Base-by-base conservation (phyloP, 495 filamentous ascomycete species). In the Penicillium cosmopolitanum region DNA sequence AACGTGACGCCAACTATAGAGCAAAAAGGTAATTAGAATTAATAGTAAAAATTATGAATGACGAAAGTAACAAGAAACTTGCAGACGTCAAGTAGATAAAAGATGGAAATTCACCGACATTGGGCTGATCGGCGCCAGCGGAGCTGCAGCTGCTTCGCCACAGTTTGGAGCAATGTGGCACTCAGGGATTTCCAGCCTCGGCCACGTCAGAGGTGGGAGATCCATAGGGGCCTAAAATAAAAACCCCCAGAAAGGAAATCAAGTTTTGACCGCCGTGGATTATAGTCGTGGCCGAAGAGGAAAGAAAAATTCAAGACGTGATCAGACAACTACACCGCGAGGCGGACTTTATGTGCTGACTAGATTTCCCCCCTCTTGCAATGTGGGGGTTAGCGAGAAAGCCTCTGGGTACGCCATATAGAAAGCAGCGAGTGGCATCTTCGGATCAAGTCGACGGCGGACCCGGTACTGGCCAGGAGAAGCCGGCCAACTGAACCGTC, bases 91-190 rank as follows among this genome's bases (percentile, higher is more conserved):
- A 60, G 50, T 63, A 66, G 56, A 62, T 62, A 71, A 65, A 70
- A 56, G 53, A 60, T 57, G 42, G 56, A 62, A 69, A 61, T 57
- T 65, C 57, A 66, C 60, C 57, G 56, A 67, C 59, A 51, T 58
- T 65, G 55, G 50, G 55, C 50, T 58, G 67, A 68, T 70, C 67
- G 50, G 53, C 66, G 56, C 35, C 51, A 55, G 62, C 53, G 46
- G 58, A 65, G 60, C 73, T 73, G 73, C 73, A 77, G 58, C 61
- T 64, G 63, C 76, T 79, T 70, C 76, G 76, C 76, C 76, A 78
- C 76, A 76, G 67, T 59, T 51, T 69, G 70, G 68, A 68, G 68
- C 60, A 60, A 46, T 66, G 68, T 68, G 66, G 68, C 68, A 57
- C 57, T 50, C 60, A 63, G 53, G 58, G 57, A 61, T 65, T 65